Base-by-base conservation (phyloP, 371 early-diverging fungal species). In the Coemansia sp. region DNA sequence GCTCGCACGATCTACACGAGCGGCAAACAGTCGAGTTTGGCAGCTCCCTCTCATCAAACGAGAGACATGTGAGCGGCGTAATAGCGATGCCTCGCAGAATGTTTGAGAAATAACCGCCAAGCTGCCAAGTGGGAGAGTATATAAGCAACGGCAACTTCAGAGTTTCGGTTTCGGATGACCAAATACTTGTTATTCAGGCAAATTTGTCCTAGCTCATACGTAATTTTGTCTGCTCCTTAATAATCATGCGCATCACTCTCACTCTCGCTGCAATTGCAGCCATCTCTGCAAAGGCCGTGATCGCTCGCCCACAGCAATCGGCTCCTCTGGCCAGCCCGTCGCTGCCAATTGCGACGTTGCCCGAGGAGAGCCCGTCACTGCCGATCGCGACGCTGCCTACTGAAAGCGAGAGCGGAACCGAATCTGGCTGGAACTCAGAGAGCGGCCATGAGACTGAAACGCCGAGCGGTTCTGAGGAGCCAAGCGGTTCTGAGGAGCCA, bases 181-280 rank as follows among this genome's bases (percentile, higher is more conserved):
- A 34, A 12, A 58, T 55, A 47, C 48, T 36, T 58, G 58, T 47
- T 58, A 47, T 24, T 58, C 24, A 37, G 48, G 37, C 48, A 38
- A 34, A 29, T 32, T 32, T 18, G 14, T 16, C 11, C 16, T 48
- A 48, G 31, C 16, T 8, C 40, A 39, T 39, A 8, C 8, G 6
- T 6, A 8, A 24, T 24, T 24, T 49, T 49, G 51, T 51, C 51
- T 51, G 32, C 32, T 5, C 8, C n/a, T n/a, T 33, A 33, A 39
- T 42, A 34, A 53, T 29, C 31, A 69, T 69, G 69, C 69, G 69
- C 42, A 37, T 50, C 37, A 33, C 60, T 24, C 42, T 69, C 43
- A 53, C 69, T 24, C 43, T 69, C 44, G 64, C 69, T 1, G 29
- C 60, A 16, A 4, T 64, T 56, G 64, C 69, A 12, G 69, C 60